These are phyloP conservation scores for Blastomyces parvus DNA, from an alignment of 2,329 filamentous ascomycete genomes.

Conservation along the genomic window DNA sequence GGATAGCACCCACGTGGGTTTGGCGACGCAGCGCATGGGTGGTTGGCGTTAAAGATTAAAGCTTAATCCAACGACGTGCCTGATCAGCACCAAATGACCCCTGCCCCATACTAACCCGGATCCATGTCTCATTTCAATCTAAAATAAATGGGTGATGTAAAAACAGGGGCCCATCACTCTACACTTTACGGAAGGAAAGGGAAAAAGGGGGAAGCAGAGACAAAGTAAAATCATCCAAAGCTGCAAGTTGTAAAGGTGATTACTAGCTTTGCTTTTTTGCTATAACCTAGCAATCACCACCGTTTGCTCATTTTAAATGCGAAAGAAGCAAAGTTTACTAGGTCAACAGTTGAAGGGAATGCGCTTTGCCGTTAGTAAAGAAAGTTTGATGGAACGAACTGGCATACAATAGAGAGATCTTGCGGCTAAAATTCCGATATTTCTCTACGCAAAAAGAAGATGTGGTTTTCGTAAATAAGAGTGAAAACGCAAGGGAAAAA, in stretches of 20 bases:
- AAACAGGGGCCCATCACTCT: not conserved
- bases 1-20: not conserved
- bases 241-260: no score
- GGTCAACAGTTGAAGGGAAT: not conserved
- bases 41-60: not conserved
- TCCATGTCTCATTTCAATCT: not conserved
- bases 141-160: not conserved
- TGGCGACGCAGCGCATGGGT: not conserved
- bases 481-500: not conserved
- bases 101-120: no score
- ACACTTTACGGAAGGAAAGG: no score
- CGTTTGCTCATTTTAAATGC: not conserved
- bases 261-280: not conserved
- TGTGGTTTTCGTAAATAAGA: not conserved
- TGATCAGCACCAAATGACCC: not conserved
- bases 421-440: not conserved
- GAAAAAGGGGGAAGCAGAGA: no score
- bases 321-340: not conserved
- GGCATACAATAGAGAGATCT: not conserved
- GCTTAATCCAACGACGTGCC: not conserved
- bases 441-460: not conserved
- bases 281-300: not conserved
- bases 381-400: not conserved
- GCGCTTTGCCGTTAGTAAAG: not conserved
- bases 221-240: no score